Conservation (phyloP, 2,329 filamentous ascomycete genomes). For the Alternaria metachromatica region DNA sequence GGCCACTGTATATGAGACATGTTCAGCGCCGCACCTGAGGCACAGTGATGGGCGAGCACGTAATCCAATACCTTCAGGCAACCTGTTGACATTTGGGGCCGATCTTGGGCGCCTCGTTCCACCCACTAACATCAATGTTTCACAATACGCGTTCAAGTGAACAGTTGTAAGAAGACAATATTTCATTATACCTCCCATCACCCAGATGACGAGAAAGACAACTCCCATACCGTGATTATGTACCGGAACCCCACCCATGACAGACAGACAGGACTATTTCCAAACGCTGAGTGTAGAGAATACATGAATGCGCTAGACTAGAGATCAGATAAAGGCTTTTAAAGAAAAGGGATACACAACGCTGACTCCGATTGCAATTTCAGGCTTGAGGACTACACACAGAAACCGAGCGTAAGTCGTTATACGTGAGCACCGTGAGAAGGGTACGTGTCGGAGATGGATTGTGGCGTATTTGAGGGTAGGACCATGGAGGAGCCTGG, state of each 20-base stretch:
- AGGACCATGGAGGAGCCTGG: background rate
- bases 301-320: slow-evolving; percentile 31
- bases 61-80: background rate
- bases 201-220: slow-evolving; percentile 23
- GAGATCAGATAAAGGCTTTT: slow-evolving; percentile 34
- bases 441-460: slow-evolving; percentile 17
- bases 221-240: slow-evolving; percentile 21
- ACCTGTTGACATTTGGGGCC: background rate
- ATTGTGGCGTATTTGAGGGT: slow-evolving; percentile 1
- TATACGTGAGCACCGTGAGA: slow-evolving; percentile 31
- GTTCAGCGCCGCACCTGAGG: background rate
- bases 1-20: slow-evolving; percentile 1
- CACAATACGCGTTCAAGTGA: background rate
- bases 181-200: slow-evolving; percentile 24
- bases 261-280: slow-evolving; percentile 17
- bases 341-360: slow-evolving; percentile 33
- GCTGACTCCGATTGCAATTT: slow-evolving; percentile 35
- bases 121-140: background rate
- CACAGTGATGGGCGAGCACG: slow-evolving; percentile 6
- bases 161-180: slow-evolving; percentile 10
- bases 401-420: slow-evolving; percentile 28
- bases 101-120: background rate
- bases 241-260: slow-evolving; percentile 23
- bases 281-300: slow-evolving; percentile 19
- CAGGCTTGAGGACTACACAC: slow-evolving; percentile 27